A percentile compares a stretch with the other conserved stretches of the same genome.
Conservation (phyloP, 306 rosid genomes). For the Ochetophila trinervis region DNA sequence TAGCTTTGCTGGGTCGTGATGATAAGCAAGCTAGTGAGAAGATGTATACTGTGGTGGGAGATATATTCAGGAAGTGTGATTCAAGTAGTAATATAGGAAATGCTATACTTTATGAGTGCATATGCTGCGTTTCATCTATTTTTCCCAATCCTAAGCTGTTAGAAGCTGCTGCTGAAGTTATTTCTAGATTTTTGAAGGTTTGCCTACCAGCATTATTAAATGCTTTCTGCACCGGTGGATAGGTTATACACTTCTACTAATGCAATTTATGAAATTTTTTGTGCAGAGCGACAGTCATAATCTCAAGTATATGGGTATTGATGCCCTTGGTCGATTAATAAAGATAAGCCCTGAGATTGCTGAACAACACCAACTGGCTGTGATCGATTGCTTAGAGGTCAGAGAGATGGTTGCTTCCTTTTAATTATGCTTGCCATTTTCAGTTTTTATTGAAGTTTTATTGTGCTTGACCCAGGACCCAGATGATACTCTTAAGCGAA, state of each 20-base stretch:
- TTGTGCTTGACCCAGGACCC: slow-evolving; percentile 68
- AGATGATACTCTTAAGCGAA: slow-evolving; percentile 93
- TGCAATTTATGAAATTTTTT: slow-evolving; percentile 14
- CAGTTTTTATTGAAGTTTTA: slow-evolving; percentile 15
- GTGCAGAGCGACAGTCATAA: slow-evolving; percentile 95
- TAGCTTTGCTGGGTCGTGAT: slow-evolving; percentile 78
- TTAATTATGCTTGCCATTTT: slow-evolving; percentile 8
- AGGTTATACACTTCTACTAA: not conserved
- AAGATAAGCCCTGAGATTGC: slow-evolving; percentile 86
- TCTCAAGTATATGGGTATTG: slow-evolving; percentile 97
- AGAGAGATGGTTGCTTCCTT: slow-evolving; percentile 15
- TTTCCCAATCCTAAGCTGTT: slow-evolving; percentile 68
- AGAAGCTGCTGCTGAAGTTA: slow-evolving; percentile 83
- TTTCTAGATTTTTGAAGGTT: slow-evolving; percentile 92
- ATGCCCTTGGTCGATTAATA: slow-evolving; percentile 88
- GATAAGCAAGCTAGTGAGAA: slow-evolving; percentile 87
- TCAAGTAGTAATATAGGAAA: slow-evolving; percentile 82
- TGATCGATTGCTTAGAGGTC: slow-evolving; percentile 98
- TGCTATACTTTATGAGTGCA: slow-evolving; percentile 80
- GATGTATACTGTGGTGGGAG: slow-evolving; percentile 83
- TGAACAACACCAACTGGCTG: slow-evolving; percentile 94
- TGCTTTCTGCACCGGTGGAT: not conserved
- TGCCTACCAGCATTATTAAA: not conserved
- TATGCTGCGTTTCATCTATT: slow-evolving; percentile 79
- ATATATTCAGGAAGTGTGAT: slow-evolving; percentile 78